Evolutionary conservation across 2,329 filamentous ascomycete genomes (phyloP).

Genomic region (Shiraia sp.): DNA sequence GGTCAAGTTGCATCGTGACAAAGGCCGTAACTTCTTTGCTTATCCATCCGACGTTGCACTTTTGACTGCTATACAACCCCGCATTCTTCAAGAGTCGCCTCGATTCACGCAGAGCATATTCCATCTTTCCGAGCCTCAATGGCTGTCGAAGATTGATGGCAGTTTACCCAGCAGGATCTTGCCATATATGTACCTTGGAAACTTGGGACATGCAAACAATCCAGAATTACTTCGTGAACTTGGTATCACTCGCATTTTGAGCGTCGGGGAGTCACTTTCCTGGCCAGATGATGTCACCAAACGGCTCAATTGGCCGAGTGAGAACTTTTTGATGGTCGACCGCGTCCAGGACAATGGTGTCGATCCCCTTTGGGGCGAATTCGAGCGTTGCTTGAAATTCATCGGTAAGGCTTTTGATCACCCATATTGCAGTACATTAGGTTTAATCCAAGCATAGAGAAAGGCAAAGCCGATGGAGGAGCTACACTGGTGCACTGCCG

Average conservation of each 20-base stretch:
- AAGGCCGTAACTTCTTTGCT: constrained; percentile 91
- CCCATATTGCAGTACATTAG: not conserved
- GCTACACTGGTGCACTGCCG: constrained; percentile 95
- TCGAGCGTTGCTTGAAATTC: constrained; percentile 83
- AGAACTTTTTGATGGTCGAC: constrained; percentile 80
- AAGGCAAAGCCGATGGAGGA: constrained; percentile 73
- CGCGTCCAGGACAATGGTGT: constrained; percentile 96
- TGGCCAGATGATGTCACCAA: constrained; percentile 71
- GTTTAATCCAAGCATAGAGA: constrained; percentile 59
- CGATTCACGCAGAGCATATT: constrained; percentile 53
- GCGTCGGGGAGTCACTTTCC: constrained; percentile 84
- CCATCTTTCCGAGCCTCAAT: constrained; percentile 69
- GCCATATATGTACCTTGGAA: constrained; percentile 95
- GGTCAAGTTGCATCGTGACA: constrained; percentile 79
- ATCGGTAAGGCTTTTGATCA: constrained; percentile 68
- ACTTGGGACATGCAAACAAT: constrained; percentile 92
- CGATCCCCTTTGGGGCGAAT: constrained; percentile 84
- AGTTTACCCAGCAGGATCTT: constrained; percentile 87
- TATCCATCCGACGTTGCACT: constrained; percentile 89
- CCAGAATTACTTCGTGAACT: constrained; percentile 77
- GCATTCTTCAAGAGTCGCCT: constrained; percentile 74
- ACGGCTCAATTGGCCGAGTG: constrained; percentile 68
- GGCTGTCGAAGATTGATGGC: constrained; percentile 84
- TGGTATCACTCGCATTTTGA: constrained; percentile 85
- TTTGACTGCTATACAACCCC: constrained; percentile 74